Evolutionary conservation across 257 asterid species (phyloP), one percentile per base, ranked within the genome.

Genomic region (Scutellaria barbata): DNA sequence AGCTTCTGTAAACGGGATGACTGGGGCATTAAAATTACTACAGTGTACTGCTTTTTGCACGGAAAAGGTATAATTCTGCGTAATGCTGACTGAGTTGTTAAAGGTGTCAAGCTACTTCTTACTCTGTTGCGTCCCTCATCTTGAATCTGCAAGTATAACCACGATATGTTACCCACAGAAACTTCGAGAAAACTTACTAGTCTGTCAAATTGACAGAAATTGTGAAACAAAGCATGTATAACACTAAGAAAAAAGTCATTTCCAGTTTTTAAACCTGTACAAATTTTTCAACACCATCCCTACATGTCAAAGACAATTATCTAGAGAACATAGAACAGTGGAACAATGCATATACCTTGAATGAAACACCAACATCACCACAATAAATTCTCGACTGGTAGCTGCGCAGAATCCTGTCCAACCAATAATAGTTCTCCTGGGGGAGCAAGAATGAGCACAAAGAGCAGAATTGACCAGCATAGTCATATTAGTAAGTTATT

Each of bases 11-110:
- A 74, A 63, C 72, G 76, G 76, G 98, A 81, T 69, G 90, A 78
- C 84, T 83, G 96, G 60, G 98, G 98, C 98, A 93, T 93, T 52
- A 93, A 83, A 76, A 93, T 87, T n/a, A 93, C 97, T 48, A 90
- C 94, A 2, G 95, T 85, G 70, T 90, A 92, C 77, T 92, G 97
- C 75, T 86, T 84, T 79, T 82, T 88, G 87, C 98, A 92, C 74
- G 98, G 97, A 62, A 83, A 88, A 11, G 98, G 98, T 45, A 93
- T 75, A 70, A 87, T 80, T 72, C 90, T 86, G 75, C 74, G 95
- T 71, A 90, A 81, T 62, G 98, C 97, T 73, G 82, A 69, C 83
- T 86, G 95, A 52, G 85, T 86, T 74, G 97, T 80, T 76, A 70
- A 69, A 58, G 96, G 97, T 35, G 86, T 84, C 81, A 90, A 81